Percentiles rank a stretch among this genome's conserved stretches.
Evolutionary conservation across 2,329 filamentous ascomycete genomes (phyloP).

Genomic region (Penicillium sp.): DNA sequence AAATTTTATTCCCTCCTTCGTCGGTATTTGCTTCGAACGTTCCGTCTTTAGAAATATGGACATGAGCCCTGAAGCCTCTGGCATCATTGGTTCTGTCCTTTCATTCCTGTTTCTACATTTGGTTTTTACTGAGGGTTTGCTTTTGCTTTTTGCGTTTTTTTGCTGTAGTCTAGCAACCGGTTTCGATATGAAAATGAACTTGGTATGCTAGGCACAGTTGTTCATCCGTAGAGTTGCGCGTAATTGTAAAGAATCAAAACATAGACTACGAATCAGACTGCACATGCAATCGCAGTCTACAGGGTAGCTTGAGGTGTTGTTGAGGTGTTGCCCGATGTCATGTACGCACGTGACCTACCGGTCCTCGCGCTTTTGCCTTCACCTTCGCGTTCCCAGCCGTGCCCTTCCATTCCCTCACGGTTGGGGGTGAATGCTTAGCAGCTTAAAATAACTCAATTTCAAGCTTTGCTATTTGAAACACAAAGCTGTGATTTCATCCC

Average conservation of each 20-base stretch:
- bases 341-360: conserved; percentile 14
- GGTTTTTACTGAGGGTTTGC: conserved; percentile 11
- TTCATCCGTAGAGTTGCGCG: background rate
- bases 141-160: conserved; percentile 18
- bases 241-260: background rate
- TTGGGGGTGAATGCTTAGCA: background rate
- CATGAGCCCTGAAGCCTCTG: conserved; percentile 7
- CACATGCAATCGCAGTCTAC: background rate
- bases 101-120: conserved; percentile 25
- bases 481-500: background rate
- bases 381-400: background rate
- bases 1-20: conserved; percentile 28
- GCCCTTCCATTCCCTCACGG: conserved; percentile 1
- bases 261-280: background rate
- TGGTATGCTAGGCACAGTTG: conserved; percentile 24
- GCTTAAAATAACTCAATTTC: background rate
- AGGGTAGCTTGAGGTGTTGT: background rate
- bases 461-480: background rate
- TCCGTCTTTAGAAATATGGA: conserved; percentile 27
- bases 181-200: conserved; percentile 34
- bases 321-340: background rate
- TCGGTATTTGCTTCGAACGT: conserved; percentile 23
- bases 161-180: conserved; percentile 25
- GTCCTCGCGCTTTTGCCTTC: conserved; percentile 15
- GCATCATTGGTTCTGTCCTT: conserved; percentile 16